Evolutionary conservation across 2,329 filamentous ascomycete species (phyloP).

Genomic region (Arthroderma sp.): DNA sequence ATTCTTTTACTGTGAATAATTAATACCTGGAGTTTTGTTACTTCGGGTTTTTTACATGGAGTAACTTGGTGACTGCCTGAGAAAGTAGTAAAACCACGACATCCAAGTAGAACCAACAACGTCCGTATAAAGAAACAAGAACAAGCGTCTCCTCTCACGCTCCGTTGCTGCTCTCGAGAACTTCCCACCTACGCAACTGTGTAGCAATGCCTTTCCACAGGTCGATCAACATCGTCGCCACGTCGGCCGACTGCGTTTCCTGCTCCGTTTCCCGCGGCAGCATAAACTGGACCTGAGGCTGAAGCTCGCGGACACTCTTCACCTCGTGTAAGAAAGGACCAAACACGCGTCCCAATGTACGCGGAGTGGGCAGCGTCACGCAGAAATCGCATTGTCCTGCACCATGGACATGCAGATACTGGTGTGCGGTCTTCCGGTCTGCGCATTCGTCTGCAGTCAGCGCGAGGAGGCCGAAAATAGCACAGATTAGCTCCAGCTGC

Average conservation of each 20-base stretch:
- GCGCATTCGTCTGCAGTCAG: slow-evolving; percentile 21
- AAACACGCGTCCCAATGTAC: slow-evolving; percentile 24
- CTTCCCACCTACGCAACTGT: slow-evolving; percentile 24
- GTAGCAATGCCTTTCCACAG: slow-evolving; percentile 27
- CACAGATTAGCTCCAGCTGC: slow-evolving; percentile 32
- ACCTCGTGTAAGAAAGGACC: slow-evolving; percentile 21
- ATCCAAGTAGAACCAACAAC: too few relatives aligned
- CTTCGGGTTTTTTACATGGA: too few relatives aligned
- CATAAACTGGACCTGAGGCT: slow-evolving; percentile 8
- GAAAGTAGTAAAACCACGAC: too few relatives aligned
- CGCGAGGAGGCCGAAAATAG: slow-evolving; percentile 29
- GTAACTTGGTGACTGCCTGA: too few relatives aligned
- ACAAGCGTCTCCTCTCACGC: background rate
- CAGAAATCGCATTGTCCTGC: slow-evolving; percentile 15
- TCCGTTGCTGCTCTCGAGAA: slow-evolving; percentile 10
- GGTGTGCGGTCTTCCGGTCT: slow-evolving; percentile 14
- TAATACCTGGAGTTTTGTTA: too few relatives aligned
- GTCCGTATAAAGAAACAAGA: background rate
- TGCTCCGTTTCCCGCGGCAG: too few relatives aligned
- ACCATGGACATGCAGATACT: slow-evolving; percentile 13
- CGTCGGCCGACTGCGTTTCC: slow-evolving; percentile 18
- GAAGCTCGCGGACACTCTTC: slow-evolving; percentile 2
- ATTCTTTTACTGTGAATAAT: background rate
- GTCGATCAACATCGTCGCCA: slow-evolving; percentile 25
- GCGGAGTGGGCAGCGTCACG: slow-evolving; percentile 18